Evolutionary conservation across 441 rosid species (phyloP), one percentile per base, ranked within the genome.

Genomic region (Euphorbia schlechtendalii): DNA sequence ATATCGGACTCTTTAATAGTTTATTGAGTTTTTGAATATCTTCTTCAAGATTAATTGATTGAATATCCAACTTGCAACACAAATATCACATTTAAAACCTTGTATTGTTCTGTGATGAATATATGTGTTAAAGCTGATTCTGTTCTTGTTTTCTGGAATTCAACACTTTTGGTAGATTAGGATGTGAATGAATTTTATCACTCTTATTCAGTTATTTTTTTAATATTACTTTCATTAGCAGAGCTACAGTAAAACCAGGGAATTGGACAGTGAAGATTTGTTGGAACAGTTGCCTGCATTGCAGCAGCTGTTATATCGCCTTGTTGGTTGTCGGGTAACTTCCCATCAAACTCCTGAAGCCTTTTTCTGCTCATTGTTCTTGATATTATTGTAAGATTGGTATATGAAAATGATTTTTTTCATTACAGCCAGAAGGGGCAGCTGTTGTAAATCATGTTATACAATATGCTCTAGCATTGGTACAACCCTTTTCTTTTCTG

Each of bases 391-490:
- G 45, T 41, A 65, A 61, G 38, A 27, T 69, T 22, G 8, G 51
- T 32, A 22, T 67, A 0, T 57, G 56, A 60, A 73, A 61, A 62
- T 46, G 20, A 28, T 40, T 70, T 65, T 71, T 56, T 25, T 54
- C 28, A 72, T 74, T 76, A 57, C 96, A 94, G 99, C 98, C 98
- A 17, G 99, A 94, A 83, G 98, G 99, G 55, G 96, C 94, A 57
- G 96, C 96, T 57, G 85, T 82, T 61, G 82, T 81, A 73, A 91
- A 89, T 73, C 85, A 86, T 69, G 86, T 94, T 34, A 89, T 91
- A 75, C 99, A 94, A 73, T 94, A 87, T 79, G 96, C 99, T 58
- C 80, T 94, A 76, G 96, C 99, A 68, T 68, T 91, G 88, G 99
- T 94, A 85, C 68, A n/a, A 32, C 36, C n/a, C 52, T 49, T 68